These are phyloP conservation scores for Neurospora tetrasperma DNA, from an alignment of 495 filamentous ascomycete genomes.

Conservation along the genomic window DNA sequence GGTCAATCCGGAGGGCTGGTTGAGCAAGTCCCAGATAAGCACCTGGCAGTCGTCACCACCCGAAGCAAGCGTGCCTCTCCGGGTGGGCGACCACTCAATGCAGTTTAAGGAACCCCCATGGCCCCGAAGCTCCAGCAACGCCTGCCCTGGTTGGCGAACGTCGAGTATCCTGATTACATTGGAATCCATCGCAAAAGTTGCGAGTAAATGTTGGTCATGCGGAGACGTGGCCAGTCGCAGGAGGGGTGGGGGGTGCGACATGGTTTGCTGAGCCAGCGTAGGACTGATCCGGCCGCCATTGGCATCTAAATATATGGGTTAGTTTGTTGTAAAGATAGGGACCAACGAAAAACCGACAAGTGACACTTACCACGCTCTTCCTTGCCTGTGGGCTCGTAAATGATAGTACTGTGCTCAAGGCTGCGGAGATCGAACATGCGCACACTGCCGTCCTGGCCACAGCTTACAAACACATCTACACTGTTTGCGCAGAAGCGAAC, in stretches of 20 bases:
- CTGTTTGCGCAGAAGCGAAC: slow-evolving; percentile 95
- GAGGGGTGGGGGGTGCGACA: slow-evolving; percentile 73
- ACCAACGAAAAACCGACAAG: too few species aligned
- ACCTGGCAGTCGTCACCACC: slow-evolving; percentile 88
- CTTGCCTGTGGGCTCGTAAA: slow-evolving; percentile 92
- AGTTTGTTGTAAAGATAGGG: slow-evolving; percentile 1
- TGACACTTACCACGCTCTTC: slow-evolving; percentile 60
- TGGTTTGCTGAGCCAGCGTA: slow-evolving; percentile 59
- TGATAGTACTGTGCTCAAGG: slow-evolving; percentile 96
- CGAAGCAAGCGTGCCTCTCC: slow-evolving; percentile 80
- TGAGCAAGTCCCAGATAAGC: slow-evolving; percentile 87
- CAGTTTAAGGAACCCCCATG: slow-evolving; percentile 79
- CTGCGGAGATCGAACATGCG: slow-evolving; percentile 98
- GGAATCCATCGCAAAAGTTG: slow-evolving; percentile 91
- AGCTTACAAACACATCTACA: slow-evolving; percentile 94
- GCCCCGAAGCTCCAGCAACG: slow-evolving; percentile 87
- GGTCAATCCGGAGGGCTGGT: slow-evolving; percentile 37
- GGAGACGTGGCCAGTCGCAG: slow-evolving; percentile 87
- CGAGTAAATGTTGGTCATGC: slow-evolving; percentile 89
- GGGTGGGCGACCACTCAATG: slow-evolving; percentile 87
- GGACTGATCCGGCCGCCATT: slow-evolving; percentile 47
- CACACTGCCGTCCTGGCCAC: slow-evolving; percentile 94
- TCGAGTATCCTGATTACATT: slow-evolving; percentile 91
- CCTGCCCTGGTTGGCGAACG: slow-evolving; percentile 92
- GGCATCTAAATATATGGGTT: slow-evolving; percentile 24